These are phyloP conservation scores for Lachnellula hyalina DNA, from an alignment of 2,329 filamentous ascomycete species.

Conservation along the genomic window DNA sequence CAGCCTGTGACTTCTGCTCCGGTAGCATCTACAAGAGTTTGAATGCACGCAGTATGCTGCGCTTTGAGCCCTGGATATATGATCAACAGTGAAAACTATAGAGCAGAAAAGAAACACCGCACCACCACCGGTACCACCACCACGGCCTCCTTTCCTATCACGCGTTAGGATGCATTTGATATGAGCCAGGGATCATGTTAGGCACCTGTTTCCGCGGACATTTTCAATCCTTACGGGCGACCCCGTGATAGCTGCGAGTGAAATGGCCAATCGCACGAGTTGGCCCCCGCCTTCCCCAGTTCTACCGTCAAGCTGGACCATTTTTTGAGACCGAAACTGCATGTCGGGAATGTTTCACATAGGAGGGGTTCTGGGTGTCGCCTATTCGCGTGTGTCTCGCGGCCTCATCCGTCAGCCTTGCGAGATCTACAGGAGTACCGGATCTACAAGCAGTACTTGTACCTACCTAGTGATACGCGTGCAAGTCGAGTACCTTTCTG, in stretches of 20 bases:
- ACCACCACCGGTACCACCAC: conserved; percentile 22
- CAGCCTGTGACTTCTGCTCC: conserved; percentile 47
- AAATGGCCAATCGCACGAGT: conserved; percentile 51
- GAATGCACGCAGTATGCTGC: conserved; percentile 54
- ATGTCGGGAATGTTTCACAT: not conserved
- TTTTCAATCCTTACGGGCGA: conserved; percentile 49
- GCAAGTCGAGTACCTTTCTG: not conserved
- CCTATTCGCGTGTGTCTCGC: conserved; percentile 1
- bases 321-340: conserved; percentile 17
- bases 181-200: not conserved
- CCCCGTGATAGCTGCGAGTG: conserved; percentile 50
- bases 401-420: not conserved
- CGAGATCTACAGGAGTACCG: not conserved
- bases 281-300: conserved; percentile 60
- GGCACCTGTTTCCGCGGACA: conserved; percentile 48
- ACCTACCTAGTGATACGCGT: not conserved
- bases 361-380: not conserved
- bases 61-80: conserved; percentile 47
- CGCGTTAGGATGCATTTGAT: too few species aligned
- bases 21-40: conserved; percentile 48
- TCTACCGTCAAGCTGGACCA: conserved; percentile 48
- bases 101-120: not conserved
- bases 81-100: not conserved
- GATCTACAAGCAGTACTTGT: not conserved
- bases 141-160: too few species aligned